phyloP scores from a whole-genome alignment of 805 yeast genomes.

The Ogataea paradorogensis region DNA sequence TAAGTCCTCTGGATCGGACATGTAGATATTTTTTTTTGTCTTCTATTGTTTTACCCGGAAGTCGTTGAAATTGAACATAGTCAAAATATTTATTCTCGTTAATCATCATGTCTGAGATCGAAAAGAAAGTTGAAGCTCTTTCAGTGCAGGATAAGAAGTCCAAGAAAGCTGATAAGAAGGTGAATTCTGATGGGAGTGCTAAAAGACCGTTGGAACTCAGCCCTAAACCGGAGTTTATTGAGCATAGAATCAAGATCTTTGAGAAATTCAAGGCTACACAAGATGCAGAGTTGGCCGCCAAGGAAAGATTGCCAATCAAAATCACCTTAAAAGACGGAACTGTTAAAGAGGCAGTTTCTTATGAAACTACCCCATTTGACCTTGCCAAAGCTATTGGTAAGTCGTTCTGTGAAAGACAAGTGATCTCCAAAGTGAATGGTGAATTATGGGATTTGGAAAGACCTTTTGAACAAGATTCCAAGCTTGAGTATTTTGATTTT shows the following conservation, averaged over 20 bases:
- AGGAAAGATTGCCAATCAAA: constrained; percentile 57
- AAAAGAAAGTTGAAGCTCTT: constrained; percentile 43
- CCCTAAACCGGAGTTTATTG: constrained; percentile 84
- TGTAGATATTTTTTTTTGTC: not conserved
- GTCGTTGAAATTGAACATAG: constrained; percentile 5
- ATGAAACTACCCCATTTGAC: constrained; percentile 87
- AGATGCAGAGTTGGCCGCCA: constrained; percentile 66
- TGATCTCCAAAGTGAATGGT: constrained; percentile 89
- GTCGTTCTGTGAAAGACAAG: constrained; percentile 83
- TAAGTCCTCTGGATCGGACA: constrained; percentile 14
- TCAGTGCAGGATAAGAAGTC: constrained; percentile 21
- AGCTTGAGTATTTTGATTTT: constrained; percentile 82
- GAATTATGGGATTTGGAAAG: constrained; percentile 93
- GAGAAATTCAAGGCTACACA: constrained; percentile 76
- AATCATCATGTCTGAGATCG: constrained; percentile 37
- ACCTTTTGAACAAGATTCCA: constrained; percentile 74
- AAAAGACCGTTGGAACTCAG: constrained; percentile 48
- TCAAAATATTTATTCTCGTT: constrained; percentile 1
- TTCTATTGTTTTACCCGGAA: constrained; percentile 8
- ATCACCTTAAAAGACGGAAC: constrained; percentile 88
- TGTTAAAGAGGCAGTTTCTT: constrained; percentile 71
- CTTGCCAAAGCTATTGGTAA: constrained; percentile 83
- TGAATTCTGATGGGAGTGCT: constrained; percentile 36
- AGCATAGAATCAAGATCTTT: constrained; percentile 72
- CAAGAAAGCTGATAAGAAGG: constrained; percentile 33